Base-by-base conservation (phyloP, 2,329 filamentous ascomycete genomes). In the Xylaria hypoxylon region DNA sequence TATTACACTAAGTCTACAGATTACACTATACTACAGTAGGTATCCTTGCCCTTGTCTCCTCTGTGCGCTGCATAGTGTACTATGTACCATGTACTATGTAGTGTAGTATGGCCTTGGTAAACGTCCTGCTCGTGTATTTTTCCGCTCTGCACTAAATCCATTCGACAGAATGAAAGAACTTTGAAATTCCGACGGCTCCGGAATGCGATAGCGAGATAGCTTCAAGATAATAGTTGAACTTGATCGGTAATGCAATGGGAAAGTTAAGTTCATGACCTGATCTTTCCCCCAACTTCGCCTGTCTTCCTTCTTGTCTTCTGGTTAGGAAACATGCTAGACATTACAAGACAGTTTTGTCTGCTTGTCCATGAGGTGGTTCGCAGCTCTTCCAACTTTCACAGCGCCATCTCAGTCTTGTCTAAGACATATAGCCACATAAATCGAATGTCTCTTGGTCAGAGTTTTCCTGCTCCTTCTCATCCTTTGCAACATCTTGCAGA, bases 271-370 rank as follows among this genome's bases (percentile, higher is more conserved):
- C 35, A 5, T 40, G 19, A 24, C n/a, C 33, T 33, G 13, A 33
- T 19, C 2, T 22, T 35, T 52, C 28, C 22, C 48, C n/a, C 31
- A 52, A 35, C 28, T 22, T 35, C 3, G 48, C 8, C 48, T 15
- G 1, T 22, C 10, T n/a, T 52, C n/a, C 15, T 33, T 19, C 48
- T 35, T 50, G 11, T 19, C 24, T 52, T 11, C 13, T 28, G 15
- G 22, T 42, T 28, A 19, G 52, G 22, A 19, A 40, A 17, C 22
- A 28, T 42, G 7, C 15, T 13, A 28, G 59, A 65, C 38, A 56
- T 22, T 45, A 28, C 56, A 56, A 67, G 64, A 67, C 67, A 57
- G 57, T 61, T 51, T 64, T 67, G 50, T 42, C 48, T 60, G 50
- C 31, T 51, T 61, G 51, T 42, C 35, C 57, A n/a, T 56, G n/a